Conservation (phyloP, 164 flowering plant species). For the Magnolia officinalis region DNA sequence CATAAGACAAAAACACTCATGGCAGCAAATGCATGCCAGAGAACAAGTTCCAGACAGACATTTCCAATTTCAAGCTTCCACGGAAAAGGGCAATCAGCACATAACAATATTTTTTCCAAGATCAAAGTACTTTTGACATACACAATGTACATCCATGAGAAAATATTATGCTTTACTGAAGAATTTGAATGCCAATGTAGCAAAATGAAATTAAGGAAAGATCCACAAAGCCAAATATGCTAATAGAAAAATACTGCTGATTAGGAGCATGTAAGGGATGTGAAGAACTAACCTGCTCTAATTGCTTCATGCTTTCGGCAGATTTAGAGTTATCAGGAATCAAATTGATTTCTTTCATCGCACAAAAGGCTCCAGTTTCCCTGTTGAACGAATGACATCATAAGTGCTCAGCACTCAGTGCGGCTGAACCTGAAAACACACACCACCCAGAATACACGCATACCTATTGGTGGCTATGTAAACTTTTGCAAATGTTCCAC, state of each 20-base stretch:
- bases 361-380: slow-evolving; percentile 88
- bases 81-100: no score
- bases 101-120: no score
- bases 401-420: slow-evolving; percentile 5
- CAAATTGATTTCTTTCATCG: slow-evolving; percentile 91
- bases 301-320: slow-evolving; percentile 72
- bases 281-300: slow-evolving; percentile 65
- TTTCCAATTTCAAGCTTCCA: no score
- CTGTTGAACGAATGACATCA: slow-evolving; percentile 29
- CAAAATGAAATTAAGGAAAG: neutral
- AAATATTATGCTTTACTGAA: neutral
- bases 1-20: no score
- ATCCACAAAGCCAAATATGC: neutral
- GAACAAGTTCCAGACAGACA: no score
- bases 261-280: neutral
- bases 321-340: slow-evolving; percentile 83
- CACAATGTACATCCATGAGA: neutral
- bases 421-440: slow-evolving; percentile 3
- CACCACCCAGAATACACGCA: neutral
- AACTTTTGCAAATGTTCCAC: slow-evolving; percentile 94
- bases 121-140: neutral
- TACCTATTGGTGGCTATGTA: slow-evolving; percentile 81
- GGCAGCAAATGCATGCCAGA: no score
- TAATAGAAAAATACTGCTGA: neutral
- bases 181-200: neutral